Evolutionary conservation across 208 protist genomes (phyloP), one percentile per base, ranked within the genome.

Genomic region (Leishmania lainsoni): DNA sequence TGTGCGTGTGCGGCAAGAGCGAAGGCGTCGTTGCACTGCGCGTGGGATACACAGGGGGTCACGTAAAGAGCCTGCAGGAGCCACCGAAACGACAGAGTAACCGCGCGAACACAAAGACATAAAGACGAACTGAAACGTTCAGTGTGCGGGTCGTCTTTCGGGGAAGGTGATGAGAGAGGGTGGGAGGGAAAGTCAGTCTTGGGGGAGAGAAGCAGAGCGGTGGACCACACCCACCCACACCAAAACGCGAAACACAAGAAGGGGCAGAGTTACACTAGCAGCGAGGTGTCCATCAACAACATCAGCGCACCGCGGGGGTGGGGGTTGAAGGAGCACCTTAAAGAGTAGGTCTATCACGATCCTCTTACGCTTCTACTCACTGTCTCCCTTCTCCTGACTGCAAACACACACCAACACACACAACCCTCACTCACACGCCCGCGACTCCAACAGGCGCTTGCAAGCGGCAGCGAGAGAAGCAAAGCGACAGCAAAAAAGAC

Each of bases 381-480:
- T 45, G 42, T 45, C 52, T 56, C 52, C 52, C 52, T 20, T 20
- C 52, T 56, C 52, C 17, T 20, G 10, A 12, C 52, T 22, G 17
- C 52, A 56, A 20, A 56, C 63, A 69, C 63, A 69, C 8, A 69
- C n/a, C n/a, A n/a, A n/a, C 63, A 69, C 63, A 69, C 63, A 42
- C 63, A 20, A 45, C n/a, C n/a, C n/a, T 45, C 42, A 45, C 42
- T 45, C 42, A 45, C 42, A 45, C 6, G 54, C 20, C 54, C 54
- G 22, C 3, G 22, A 26, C 54, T n/a, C 9, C 54, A 1, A 58
- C 54, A 26, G 54, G 20, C 0, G 14, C 54, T 26, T 9, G 54
- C 54, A 5, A n/a, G 14, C 1, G 0, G 0, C 17, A 58, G 54
- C 20, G 54, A 58, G 54, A 58, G 20, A 22, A n/a, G 42, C 42